These are phyloP conservation scores for Pichia nanzhaoensis DNA, from an alignment of 805 yeast species.

Conservation along the genomic window DNA sequence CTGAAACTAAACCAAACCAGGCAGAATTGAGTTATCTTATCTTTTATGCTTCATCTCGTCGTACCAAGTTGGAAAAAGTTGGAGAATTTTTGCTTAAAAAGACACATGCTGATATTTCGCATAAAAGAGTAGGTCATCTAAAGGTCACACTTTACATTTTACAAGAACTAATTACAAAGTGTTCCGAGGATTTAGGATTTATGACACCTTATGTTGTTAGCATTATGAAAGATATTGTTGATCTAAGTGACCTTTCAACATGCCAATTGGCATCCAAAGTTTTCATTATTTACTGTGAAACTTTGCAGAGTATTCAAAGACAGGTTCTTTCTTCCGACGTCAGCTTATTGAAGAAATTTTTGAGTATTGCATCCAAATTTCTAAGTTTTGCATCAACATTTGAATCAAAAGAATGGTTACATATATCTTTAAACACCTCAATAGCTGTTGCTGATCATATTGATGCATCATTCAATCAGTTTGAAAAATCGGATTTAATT, in stretches of 20 bases:
- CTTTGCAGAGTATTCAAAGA: conserved; percentile 23
- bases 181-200: conserved; percentile 78
- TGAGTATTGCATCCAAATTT: conserved; percentile 22
- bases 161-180: conserved; percentile 60
- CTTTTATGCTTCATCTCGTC: conserved; percentile 84
- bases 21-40: conserved; percentile 84
- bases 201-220: conserved; percentile 64
- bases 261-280: conserved; percentile 38
- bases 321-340: conserved; percentile 41
- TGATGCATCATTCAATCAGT: conserved; percentile 18
- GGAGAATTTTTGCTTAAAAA: conserved; percentile 59
- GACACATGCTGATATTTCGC: conserved; percentile 52
- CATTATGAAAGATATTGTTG: conserved; percentile 47
- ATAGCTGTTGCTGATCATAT: conserved; percentile 30
- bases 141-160: conserved; percentile 74
- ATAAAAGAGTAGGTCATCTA: conserved; percentile 67
- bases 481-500: conserved; percentile 16
- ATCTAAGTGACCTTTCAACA: conserved; percentile 54
- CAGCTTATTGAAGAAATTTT: conserved; percentile 35
- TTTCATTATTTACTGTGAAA: conserved; percentile 26
- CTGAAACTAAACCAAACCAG: conserved; percentile 86
- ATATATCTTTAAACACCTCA: conserved; percentile 36
- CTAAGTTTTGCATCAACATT: conserved; percentile 21
- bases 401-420: conserved; percentile 38
- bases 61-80: conserved; percentile 85